These are phyloP conservation scores for Rubus idaeus DNA, from an alignment of 306 rosid species.

Conservation along the genomic window DNA sequence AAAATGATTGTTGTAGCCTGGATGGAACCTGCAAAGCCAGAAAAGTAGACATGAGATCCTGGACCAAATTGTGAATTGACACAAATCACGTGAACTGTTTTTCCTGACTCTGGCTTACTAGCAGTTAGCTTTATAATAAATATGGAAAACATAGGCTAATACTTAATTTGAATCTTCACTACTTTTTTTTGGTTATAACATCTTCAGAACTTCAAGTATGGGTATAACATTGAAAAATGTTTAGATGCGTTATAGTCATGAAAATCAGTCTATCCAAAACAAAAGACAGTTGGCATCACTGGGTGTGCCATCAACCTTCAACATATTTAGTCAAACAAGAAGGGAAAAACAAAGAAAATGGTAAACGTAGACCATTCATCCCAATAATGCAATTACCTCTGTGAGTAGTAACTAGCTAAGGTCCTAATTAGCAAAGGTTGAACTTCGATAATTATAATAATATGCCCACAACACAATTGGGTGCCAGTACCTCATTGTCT, in stretches of 20 bases:
- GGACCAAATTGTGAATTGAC: background rate
- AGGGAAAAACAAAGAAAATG: background rate
- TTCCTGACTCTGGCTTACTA: background rate
- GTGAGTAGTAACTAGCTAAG: background rate
- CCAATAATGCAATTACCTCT: background rate
- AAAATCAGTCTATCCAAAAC: background rate
- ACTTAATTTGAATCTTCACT: background rate
- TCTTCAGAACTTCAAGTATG: background rate
- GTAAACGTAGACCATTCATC: background rate
- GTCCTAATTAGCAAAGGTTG: background rate
- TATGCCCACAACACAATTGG: background rate
- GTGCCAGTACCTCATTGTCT: background rate
- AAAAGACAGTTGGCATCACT: background rate
- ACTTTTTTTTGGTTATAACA: background rate
- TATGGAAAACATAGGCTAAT: background rate
- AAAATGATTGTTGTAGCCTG: conserved; percentile 55
- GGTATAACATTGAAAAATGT: background rate
- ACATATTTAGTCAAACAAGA: background rate
- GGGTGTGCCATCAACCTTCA: background rate
- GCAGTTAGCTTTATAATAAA: background rate
- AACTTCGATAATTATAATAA: background rate
- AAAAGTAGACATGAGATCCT: conserved; percentile 13
- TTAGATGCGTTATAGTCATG: background rate
- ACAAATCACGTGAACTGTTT: background rate
- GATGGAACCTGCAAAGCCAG: conserved; percentile 67